Base-by-base conservation (phyloP, 169 alveolate genomes). In the Plasmodium vinckei region DNA sequence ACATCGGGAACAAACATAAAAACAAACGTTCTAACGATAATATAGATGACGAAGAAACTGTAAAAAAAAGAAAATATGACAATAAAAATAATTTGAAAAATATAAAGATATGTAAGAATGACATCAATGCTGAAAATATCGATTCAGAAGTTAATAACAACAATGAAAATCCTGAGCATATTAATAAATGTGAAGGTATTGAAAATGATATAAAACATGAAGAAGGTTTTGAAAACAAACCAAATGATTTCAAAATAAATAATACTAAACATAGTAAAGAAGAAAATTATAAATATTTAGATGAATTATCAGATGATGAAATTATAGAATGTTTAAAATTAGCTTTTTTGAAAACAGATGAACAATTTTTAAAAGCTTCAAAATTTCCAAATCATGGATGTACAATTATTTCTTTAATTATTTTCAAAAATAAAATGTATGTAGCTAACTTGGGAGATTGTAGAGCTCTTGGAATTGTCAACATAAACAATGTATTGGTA, bases 331-430 rank as follows among this genome's bases (percentile, higher is more conserved):
- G 46, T 42, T 67, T 82, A 67, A 82, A 82, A 61, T 53, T 82
- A 25, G 90, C 90, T 9, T 82, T 82, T 49, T 12, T 65, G 42
- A 82, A 61, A 68, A 82, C 90, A 56, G 90, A 82, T 47, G 90
- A 65, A 54, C 86, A 82, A 27, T 82, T 82, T 60, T 47, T 82
- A 21, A 82, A 57, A 56, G 44, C 47, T 21, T 82, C 90, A 15
- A 82, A 82, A 67, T 82, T 82, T 44, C 73, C 90, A 5, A 68
- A 65, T 42, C 90, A 82, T 67, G 90, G 90, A 2, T 82, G 90
- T 59, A 82, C 90, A 15, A 64, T 82, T 3, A 23, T 82, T 17
- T 67, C 90, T 27, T 27, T 82, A 49, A 82, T 82, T 10, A 23
- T 82, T 15, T 27, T 82, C 13, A 82, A 69, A 61, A 82, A 82